Percentiles rank a stretch among this genome's conserved stretches.
These are phyloP conservation scores for Mimosa pudica DNA, from an alignment of 306 rosid species.

Conservation along the genomic window DNA sequence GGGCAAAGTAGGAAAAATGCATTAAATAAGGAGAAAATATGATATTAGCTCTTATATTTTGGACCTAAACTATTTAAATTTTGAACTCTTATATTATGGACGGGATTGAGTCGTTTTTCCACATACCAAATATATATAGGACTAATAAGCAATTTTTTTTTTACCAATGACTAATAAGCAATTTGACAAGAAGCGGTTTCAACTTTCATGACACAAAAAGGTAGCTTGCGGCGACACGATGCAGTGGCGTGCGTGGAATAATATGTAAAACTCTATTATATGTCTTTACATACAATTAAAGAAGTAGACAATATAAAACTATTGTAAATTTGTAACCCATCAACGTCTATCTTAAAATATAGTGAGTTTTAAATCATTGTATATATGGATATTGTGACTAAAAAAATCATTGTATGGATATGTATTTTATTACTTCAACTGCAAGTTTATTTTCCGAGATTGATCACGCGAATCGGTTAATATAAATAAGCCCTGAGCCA, in stretches of 20 bases:
- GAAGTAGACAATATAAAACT: background rate
- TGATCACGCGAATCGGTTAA: background rate
- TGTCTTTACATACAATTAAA: no score
- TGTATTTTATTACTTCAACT: background rate
- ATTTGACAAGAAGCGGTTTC: background rate
- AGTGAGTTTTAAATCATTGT: background rate
- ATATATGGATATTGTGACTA: no score
- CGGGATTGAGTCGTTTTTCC: background rate
- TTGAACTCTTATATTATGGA: no score
- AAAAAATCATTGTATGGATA: slow-evolving; percentile 3
- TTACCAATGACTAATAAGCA: no score
- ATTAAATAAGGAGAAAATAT: no score
- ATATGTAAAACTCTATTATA: background rate
- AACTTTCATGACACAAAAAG: background rate
- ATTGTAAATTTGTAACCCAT: background rate
- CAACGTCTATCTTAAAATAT: background rate
- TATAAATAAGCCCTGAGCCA: background rate
- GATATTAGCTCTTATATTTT: no score
- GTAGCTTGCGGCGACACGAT: slow-evolving; percentile 56
- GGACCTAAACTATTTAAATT: no score
- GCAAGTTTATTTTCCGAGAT: background rate
- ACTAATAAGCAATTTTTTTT: background rate
- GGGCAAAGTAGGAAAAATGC: no score
- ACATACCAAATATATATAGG: background rate
- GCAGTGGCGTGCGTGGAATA: slow-evolving; percentile 41